Conservation (phyloP, 2,329 filamentous ascomycete genomes). For the Fusarium coffeatum region DNA sequence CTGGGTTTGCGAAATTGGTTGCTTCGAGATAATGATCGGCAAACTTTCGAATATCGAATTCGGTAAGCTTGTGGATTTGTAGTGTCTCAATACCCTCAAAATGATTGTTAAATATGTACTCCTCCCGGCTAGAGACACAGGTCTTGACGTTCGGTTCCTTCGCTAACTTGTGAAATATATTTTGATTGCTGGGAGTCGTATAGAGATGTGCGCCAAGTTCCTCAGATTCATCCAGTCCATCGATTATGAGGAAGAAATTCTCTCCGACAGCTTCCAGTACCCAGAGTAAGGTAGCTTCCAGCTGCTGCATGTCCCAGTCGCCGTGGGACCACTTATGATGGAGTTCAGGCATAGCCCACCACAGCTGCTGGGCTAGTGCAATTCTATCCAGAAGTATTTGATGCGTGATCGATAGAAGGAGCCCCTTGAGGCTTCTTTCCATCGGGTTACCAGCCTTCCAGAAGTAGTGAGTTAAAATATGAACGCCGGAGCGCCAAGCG, state of each 20-base stretch:
- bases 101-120: not conserved
- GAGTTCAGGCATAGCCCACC: fast-evolving
- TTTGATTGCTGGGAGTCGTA: fast-evolving
- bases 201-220: not conserved
- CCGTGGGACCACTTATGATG: not conserved
- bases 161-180: not conserved
- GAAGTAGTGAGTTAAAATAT: not conserved
- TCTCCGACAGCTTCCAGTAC: fast-evolving
- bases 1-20: fast-evolving
- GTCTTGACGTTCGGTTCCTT: not conserved
- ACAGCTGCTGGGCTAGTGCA: not conserved
- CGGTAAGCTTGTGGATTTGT: not conserved
- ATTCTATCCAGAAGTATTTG: not conserved
- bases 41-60: too few relatives aligned
- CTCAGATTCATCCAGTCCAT: not conserved
- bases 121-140: not conserved
- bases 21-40: too few relatives aligned
- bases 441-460: not conserved
- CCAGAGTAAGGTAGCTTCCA: not conserved
- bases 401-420: not conserved
- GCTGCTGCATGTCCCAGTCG: not conserved
- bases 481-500: fast-evolving
- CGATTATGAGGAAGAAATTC: not conserved
- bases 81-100: not conserved
- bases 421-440: not conserved